A percentile compares a stretch with the other conserved stretches of the same genome.
Conservation (phyloP, 176 grass and related monocot genomes). For the Oryza punctata region DNA sequence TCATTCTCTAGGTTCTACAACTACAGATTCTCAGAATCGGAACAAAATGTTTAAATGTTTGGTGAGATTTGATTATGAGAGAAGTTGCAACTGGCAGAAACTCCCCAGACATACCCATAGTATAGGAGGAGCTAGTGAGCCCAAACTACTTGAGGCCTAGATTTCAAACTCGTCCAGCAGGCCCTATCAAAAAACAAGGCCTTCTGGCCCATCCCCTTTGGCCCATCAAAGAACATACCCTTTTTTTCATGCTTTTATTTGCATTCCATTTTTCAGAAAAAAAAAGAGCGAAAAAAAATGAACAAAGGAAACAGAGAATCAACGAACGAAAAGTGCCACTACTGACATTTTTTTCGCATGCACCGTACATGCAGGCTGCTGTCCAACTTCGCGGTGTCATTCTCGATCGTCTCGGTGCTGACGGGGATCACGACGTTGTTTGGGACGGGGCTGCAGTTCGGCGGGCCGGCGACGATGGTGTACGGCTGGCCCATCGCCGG, state of each 20-base stretch:
- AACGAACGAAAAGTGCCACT: neutral
- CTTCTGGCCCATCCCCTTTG: neutral
- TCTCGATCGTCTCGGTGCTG: constrained; percentile 84
- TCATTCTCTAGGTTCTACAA: too few relatives aligned
- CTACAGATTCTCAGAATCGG: too few relatives aligned
- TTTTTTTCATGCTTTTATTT: too few relatives aligned
- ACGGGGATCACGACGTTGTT: constrained; percentile 85
- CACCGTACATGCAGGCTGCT: constrained; percentile 37
- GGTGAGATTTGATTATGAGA: too few relatives aligned
- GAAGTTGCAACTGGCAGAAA: too few relatives aligned
- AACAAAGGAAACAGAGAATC: neutral
- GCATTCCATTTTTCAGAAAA: too few relatives aligned
- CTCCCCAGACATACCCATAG: too few relatives aligned
- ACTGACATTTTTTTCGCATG: neutral
- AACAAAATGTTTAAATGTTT: too few relatives aligned
- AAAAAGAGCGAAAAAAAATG: too few relatives aligned
- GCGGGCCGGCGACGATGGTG: constrained; percentile 71
- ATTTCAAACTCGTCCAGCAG: neutral
- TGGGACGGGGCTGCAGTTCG: constrained; percentile 71
- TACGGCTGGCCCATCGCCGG: constrained; percentile 82
- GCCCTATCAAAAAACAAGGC: neutral
- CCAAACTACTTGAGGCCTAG: too few relatives aligned
- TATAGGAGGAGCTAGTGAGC: too few relatives aligned
- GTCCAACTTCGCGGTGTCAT: constrained; percentile 78
- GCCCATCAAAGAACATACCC: neutral